Evolutionary conservation across 1,284 basidiomycete species (phyloP).

Genomic region (Ustilago tritici): DNA sequence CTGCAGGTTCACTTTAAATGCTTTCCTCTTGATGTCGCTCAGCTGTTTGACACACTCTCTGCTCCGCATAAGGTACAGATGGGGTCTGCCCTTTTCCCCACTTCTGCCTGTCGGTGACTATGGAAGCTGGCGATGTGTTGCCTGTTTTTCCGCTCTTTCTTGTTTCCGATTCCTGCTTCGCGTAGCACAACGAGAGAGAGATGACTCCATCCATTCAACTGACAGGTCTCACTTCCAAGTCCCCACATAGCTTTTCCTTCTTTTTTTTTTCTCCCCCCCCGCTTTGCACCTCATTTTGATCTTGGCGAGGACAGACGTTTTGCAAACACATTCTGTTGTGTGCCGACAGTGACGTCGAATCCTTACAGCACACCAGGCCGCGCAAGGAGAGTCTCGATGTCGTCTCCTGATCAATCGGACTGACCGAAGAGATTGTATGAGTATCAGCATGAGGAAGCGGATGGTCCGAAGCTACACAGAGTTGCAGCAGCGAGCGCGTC

Average conservation of each 20-base stretch:
- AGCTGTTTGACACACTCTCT: background rate
- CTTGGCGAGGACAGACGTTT: background rate
- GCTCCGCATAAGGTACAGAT: background rate
- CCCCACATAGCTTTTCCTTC: background rate
- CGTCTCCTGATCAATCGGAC: background rate
- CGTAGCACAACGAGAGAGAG: background rate
- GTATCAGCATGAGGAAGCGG: background rate
- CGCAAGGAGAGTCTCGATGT: background rate
- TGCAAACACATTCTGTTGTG: background rate
- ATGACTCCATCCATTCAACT: conserved; percentile 2
- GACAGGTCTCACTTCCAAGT: background rate
- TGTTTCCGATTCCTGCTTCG: background rate
- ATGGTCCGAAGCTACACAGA: background rate
- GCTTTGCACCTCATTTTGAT: too few species aligned
- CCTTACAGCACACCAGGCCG: background rate
- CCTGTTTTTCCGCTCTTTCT: background rate
- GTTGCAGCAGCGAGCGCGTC: background rate
- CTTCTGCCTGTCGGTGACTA: background rate
- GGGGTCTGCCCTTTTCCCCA: too few species aligned
- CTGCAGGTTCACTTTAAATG: conserved; percentile 20
- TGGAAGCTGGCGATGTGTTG: background rate
- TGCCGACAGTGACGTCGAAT: conserved; percentile 9
- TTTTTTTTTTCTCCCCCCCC: background rate
- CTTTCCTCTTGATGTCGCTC: background rate
- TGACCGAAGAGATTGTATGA: background rate